Conservation (phyloP, 2,329 filamentous ascomycete species). For the Neonectria sp. region DNA sequence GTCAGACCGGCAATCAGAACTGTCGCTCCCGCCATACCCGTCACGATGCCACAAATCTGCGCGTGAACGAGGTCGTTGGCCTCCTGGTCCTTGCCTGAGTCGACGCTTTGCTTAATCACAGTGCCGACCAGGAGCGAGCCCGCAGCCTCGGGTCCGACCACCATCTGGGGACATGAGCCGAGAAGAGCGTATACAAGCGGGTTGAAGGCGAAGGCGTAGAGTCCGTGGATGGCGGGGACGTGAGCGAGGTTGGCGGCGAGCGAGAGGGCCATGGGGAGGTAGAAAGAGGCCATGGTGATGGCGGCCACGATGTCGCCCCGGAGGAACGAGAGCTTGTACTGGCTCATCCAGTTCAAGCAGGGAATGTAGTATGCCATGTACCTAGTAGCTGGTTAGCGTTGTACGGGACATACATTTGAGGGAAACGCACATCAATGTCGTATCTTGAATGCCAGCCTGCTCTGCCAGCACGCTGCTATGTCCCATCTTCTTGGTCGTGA, state of each 20-base stretch:
- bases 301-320: slow-evolving; percentile 90
- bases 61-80: slow-evolving; percentile 80
- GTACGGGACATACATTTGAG: neutral
- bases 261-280: slow-evolving; percentile 96
- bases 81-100: slow-evolving; percentile 74
- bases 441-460: slow-evolving; percentile 81
- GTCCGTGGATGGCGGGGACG: slow-evolving; percentile 91
- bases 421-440: slow-evolving; percentile 77
- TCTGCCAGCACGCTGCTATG: slow-evolving; percentile 81
- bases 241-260: slow-evolving; percentile 94
- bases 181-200: slow-evolving; percentile 92
- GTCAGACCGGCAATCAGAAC: slow-evolving; percentile 91
- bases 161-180: slow-evolving; percentile 92
- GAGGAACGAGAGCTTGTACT: slow-evolving; percentile 87
- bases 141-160: slow-evolving; percentile 95
- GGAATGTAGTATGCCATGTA: slow-evolving; percentile 96
- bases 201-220: slow-evolving; percentile 95
- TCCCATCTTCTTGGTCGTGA: slow-evolving; percentile 77
- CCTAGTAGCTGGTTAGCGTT: slow-evolving; percentile 60
- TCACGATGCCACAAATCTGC: slow-evolving; percentile 88
- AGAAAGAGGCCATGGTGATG: slow-evolving; percentile 97
- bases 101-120: slow-evolving; percentile 84
- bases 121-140: slow-evolving; percentile 92
- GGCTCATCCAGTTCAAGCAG: slow-evolving; percentile 88
- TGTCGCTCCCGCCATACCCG: slow-evolving; percentile 88